phyloP scores from a whole-genome alignment of 2,329 filamentous ascomycete genomes.

The Sphaceloma murrayae region DNA sequence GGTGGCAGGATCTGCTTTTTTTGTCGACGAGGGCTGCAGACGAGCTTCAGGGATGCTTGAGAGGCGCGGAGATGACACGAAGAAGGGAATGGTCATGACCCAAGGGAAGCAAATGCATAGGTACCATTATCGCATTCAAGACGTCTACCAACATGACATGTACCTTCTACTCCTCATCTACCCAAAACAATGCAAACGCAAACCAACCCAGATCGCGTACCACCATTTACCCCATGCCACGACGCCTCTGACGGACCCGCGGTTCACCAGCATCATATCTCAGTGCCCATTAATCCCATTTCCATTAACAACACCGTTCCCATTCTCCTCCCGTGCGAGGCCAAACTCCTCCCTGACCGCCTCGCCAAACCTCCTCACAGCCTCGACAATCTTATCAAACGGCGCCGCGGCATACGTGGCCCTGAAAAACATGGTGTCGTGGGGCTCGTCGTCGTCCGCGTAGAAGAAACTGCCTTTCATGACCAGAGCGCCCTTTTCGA shows the following conservation, averaged over 20 bases:
- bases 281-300: slow-evolving; percentile 12
- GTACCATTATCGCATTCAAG: neutral
- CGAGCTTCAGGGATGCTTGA: too few relatives aligned
- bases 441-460: slow-evolving; percentile 54
- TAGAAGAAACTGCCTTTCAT: slow-evolving; percentile 87
- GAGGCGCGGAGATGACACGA: too few relatives aligned
- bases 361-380: slow-evolving; percentile 55
- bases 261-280: too few relatives aligned
- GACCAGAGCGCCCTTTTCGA: slow-evolving; percentile 68
- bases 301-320: slow-evolving; percentile 13
- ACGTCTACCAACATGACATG: too few relatives aligned
- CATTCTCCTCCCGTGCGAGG: slow-evolving; percentile 26
- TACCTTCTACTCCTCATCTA: too few relatives aligned
- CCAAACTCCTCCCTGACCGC: slow-evolving; percentile 58
- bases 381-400: slow-evolving; percentile 41
- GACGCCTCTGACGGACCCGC: too few relatives aligned
- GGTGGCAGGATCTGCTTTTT: too few relatives aligned
- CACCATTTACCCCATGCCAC: too few relatives aligned
- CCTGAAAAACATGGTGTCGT: slow-evolving; percentile 69
- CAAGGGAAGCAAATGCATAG: neutral
- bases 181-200: too few relatives aligned
- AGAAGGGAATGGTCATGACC: too few relatives aligned
- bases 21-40: too few relatives aligned
- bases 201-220: too few relatives aligned
- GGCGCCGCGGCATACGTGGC: slow-evolving; percentile 79